Percentiles rank a stretch among this genome's conserved stretches.
phyloP scores from a whole-genome alignment of 179 eudicot species.

The Vitellaria paradoxa region DNA sequence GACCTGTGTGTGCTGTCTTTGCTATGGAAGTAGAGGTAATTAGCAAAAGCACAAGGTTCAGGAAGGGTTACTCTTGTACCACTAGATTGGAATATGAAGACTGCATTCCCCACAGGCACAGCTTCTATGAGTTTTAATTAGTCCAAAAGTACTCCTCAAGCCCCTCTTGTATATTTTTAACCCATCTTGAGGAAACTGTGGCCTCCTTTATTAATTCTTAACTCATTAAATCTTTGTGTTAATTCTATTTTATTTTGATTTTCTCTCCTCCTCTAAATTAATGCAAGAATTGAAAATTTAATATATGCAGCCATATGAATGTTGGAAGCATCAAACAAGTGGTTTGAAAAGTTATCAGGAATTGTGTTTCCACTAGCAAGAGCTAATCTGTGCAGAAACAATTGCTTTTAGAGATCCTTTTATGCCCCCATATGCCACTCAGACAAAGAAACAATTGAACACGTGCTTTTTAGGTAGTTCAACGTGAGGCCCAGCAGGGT shows the following conservation, averaged over 20 bases:
- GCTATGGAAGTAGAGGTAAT: constrained; percentile 58
- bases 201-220: background rate
- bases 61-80: constrained; percentile 64
- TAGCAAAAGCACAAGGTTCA: constrained; percentile 39
- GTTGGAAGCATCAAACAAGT: no score
- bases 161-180: background rate
- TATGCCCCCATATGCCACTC: no score
- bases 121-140: constrained; percentile 45
- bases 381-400: no score
- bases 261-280: background rate
- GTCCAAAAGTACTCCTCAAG: background rate
- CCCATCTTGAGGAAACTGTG: background rate
- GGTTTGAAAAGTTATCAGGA: no score
- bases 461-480: no score
- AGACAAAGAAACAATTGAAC: no score
- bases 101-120: constrained; percentile 50
- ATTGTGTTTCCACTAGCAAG: no score
- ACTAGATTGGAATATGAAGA: constrained; percentile 33
- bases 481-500: no score
- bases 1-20: constrained; percentile 81
- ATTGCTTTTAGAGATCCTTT: no score
- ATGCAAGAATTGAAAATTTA: no score
- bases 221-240: background rate
- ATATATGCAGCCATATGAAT: no score
- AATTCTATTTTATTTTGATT: background rate